Conservation (phyloP, 208 protist genomes). For the Phytomonas serpens region DNA sequence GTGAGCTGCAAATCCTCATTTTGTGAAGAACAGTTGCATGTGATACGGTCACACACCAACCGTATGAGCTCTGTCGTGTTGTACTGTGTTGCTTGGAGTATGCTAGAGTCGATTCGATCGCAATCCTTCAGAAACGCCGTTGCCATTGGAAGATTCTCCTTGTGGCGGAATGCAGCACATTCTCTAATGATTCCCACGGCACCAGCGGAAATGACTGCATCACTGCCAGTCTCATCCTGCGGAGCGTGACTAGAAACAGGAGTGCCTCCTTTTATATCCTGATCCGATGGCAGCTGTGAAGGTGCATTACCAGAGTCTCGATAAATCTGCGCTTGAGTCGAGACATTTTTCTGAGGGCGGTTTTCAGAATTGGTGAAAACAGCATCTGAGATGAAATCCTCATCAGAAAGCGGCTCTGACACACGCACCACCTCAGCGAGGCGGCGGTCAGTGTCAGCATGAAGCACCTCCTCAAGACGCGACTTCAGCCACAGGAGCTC, state of each 20-base stretch:
- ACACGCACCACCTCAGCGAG: slow-evolving; percentile 30
- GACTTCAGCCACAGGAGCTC: slow-evolving; percentile 53
- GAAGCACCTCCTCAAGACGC: slow-evolving; percentile 32
- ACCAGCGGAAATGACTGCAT: not conserved
- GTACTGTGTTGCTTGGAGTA: not conserved
- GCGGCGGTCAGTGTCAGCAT: slow-evolving; percentile 21
- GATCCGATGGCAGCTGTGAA: not conserved
- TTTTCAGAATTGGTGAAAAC: slow-evolving; percentile 27
- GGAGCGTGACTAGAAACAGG: not conserved
- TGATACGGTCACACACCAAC: not conserved
- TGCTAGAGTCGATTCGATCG: not conserved
- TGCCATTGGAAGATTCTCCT: not conserved
- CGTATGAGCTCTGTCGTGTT: not conserved
- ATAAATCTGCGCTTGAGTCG: not conserved
- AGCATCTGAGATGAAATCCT: slow-evolving; percentile 52
- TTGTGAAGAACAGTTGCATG: not conserved
- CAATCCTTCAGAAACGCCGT: not conserved
- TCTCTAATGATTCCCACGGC: not conserved
- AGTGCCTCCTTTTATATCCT: not conserved
- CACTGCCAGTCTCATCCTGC: not conserved
- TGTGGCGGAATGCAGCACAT: not conserved
- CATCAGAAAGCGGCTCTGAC: slow-evolving; percentile 14
- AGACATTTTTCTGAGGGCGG: slow-evolving; percentile 3
- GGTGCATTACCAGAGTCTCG: not conserved
- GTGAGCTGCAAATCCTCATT: not conserved